Evolutionary conservation across 169 alveolate species (phyloP), one percentile per base, ranked within the genome.

Genomic region (Plasmodium cynomolgi): DNA sequence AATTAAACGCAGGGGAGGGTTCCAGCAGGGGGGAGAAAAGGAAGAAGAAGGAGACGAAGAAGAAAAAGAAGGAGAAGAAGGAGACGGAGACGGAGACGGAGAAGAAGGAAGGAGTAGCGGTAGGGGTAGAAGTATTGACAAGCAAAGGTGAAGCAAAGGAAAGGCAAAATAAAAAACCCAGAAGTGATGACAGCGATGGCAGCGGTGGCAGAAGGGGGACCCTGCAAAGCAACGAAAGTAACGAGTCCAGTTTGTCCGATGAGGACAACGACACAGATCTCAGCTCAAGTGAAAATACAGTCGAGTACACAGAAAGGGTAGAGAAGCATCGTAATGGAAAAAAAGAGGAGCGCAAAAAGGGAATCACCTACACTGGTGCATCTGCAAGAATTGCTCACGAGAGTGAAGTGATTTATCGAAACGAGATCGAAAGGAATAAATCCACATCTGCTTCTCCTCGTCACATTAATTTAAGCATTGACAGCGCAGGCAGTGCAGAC

Each of bases 361-460:
- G 94, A 39, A 88, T 88, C 82, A 88, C 94, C n/a, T 88, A 88
- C 58, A 88, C 94, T 20, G 94, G 94, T 9, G 94, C 94, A 39
- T 88, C 94, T 47, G 94, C 94, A 26, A 54, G 94, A 80, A 88
- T 88, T 29, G 94, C 94, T 15, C 94, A 88, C 56, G 90, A 77
- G 31, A 88, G 94, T 62, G 94, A 88, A 80, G 82, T 88, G 8
- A 56, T 88, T 11, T 88, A 54, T 62, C 39, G 94, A 80, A 80
- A 73, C 72, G 94, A 88, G 71, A 62, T 88, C 41, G 90, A 88
- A 81, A 88, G 73, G 72, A 88, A 41, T 58, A 88, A 86, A 6
- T 13, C 75, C 11, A 0, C 86, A 81, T 3, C 23, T 23, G 33
- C 31, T 15, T 3, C 23, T 23, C 13, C 31, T 15, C 62, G n/a